phyloP scores from a whole-genome alignment of 805 yeast species.

The Lipomyces yamadae region DNA sequence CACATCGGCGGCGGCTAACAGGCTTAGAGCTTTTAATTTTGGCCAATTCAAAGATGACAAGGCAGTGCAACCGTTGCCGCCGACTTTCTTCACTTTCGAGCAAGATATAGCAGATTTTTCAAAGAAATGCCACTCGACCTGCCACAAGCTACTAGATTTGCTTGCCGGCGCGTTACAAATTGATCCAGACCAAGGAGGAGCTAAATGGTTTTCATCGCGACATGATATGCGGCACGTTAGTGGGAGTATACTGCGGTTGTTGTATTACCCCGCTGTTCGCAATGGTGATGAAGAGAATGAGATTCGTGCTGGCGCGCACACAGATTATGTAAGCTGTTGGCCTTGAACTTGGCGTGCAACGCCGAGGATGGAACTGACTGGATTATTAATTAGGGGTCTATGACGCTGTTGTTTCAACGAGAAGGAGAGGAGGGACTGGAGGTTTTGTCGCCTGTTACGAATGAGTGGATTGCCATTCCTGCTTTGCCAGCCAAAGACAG shows the following conservation, averaged over 20 bases:
- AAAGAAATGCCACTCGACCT: constrained; percentile 56
- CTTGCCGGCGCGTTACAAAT: constrained; percentile 68
- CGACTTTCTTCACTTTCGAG: constrained; percentile 54
- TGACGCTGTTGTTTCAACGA: constrained; percentile 73
- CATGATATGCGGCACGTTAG: constrained; percentile 58
- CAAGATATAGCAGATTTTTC: constrained; percentile 46
- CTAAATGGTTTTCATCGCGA: constrained; percentile 66
- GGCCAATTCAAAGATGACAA: constrained; percentile 54
- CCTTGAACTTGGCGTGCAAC: background rate
- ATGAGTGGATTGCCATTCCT: constrained; percentile 72
- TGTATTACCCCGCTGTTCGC: constrained; percentile 62
- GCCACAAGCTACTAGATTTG: constrained; percentile 56
- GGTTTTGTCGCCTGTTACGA: constrained; percentile 58
- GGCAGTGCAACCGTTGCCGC: constrained; percentile 55
- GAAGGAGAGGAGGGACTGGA: constrained; percentile 75
- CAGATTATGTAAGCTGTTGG: constrained; percentile 58
- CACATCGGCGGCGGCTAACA: background rate
- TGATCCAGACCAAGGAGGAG: constrained; percentile 57
- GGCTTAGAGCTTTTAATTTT: constrained; percentile 62
- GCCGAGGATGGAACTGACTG: background rate
- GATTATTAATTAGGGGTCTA: constrained; percentile 53
- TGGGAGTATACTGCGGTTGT: constrained; percentile 70
- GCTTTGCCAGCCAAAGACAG: constrained; percentile 54
- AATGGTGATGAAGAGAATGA: constrained; percentile 51
- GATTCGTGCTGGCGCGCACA: constrained; percentile 79